Base-by-base conservation (phyloP, 2,329 filamentous ascomycete genomes). In the Aspergillus fumigatus region DNA sequence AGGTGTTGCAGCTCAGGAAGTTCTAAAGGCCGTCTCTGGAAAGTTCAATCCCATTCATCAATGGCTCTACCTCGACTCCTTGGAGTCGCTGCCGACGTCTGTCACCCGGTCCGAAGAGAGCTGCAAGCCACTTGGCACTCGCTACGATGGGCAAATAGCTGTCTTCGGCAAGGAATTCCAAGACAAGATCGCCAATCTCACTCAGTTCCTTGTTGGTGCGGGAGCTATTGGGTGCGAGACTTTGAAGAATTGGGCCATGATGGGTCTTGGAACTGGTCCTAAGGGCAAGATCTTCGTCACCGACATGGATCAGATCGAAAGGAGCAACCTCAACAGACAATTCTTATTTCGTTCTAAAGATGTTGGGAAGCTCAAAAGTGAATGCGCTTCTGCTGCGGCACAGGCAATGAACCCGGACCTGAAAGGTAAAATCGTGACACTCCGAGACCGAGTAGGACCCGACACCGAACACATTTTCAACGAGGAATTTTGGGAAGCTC, bases 241-340 rank as follows among this genome's bases (percentile, higher is more conserved):
- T 89, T 80, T 99, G 65, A 99, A 99, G 84, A 97, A 97, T 75
- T 99, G 94, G 92, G 93, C 95, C 38, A 95, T 99, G 92, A 96
- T 97, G 73, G 94, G 94, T 64, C 81, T 99, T 29, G 93, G 88
- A 48, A 90, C 89, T 48, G 94, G 94, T 3, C 90, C 91, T 3
- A 84, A 92, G 50, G 94, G 94, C 67, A 88, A 89, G 74, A 95
- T 99, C 68, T 90, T 80, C 57, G 89, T 99, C 51, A 97, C 95
- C 14, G 94, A 99, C 72, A 97, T 96, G 86, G 94, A 99, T 70
- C 92, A 92, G 54, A 99, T 99, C 66, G 94, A 99, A 78, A 96
- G 93, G 84, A 97, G 93, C 79, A 99, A 99, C 72, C 81, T 99
- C 52, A 99, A 99, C 80, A 85, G 94, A 47, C 94, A 99, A 69